Evolutionary conservation across 768 basidiomycete genomes (phyloP).

Genomic region (Leucocoprinus birnbaumii): DNA sequence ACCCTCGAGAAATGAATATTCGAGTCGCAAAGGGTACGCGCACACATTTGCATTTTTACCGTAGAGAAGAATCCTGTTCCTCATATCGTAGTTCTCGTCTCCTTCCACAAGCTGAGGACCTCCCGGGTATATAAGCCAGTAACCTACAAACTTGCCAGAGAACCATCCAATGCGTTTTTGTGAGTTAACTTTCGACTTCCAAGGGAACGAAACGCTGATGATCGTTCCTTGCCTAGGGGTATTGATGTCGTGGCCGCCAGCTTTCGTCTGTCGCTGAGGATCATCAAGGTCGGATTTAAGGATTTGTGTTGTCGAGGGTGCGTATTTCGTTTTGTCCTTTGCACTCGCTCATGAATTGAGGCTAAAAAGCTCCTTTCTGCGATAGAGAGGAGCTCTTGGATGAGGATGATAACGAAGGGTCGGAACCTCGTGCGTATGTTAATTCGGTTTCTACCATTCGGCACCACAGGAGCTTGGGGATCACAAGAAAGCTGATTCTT

Average conservation of each 20-base stretch:
- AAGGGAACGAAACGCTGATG: not conserved
- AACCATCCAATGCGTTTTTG: slow-evolving; percentile 85
- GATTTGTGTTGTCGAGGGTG: slow-evolving; percentile 97
- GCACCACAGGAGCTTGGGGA: slow-evolving; percentile 84
- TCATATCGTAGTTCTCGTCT: slow-evolving; percentile 17
- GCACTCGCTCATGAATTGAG: not conserved
- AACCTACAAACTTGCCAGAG: slow-evolving; percentile 90
- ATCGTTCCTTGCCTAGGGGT: slow-evolving; percentile 56
- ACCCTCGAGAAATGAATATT: slow-evolving; percentile 52
- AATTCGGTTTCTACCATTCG: slow-evolving; percentile 95
- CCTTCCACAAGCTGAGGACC: slow-evolving; percentile 68
- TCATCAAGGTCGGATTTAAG: slow-evolving; percentile 83
- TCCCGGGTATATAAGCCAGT: slow-evolving; percentile 90
- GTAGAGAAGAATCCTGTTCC: slow-evolving; percentile 12
- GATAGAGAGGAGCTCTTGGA: slow-evolving; percentile 29
- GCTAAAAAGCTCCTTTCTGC: not conserved
- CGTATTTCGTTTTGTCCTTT: slow-evolving; percentile 29
- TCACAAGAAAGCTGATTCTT: slow-evolving; percentile 95
- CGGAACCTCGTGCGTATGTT: slow-evolving; percentile 81
- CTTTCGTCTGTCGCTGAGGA: slow-evolving; percentile 93
- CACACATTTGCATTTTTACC: slow-evolving; percentile 7
- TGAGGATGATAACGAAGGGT: slow-evolving; percentile 54
- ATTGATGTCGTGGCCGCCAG: slow-evolving; percentile 89
- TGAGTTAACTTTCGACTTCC: slow-evolving; percentile 26
- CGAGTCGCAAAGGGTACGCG: slow-evolving; percentile 42